These are phyloP conservation scores for Kwoniella europaea DNA, from an alignment of 768 basidiomycete genomes.

Conservation along the genomic window DNA sequence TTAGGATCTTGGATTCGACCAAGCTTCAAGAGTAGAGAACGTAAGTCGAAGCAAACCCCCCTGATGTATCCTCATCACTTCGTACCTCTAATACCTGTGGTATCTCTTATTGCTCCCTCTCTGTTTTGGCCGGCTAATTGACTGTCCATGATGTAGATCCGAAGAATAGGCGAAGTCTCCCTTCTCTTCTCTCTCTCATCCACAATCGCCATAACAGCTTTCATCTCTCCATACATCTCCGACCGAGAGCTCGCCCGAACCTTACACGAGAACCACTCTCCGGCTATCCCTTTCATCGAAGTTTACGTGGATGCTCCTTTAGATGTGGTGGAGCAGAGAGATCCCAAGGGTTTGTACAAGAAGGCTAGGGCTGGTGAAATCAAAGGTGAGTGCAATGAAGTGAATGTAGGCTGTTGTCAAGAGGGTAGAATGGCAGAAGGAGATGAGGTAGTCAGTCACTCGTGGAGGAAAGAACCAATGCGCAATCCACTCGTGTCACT, in stretches of 20 bases:
- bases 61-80: too few species aligned
- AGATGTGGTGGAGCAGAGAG: constrained; percentile 81
- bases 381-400: constrained; percentile 67
- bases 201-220: constrained; percentile 87
- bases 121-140: not conserved
- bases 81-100: too few species aligned
- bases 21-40: constrained; percentile 52
- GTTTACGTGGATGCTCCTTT: constrained; percentile 94
- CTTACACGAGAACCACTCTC: constrained; percentile 72
- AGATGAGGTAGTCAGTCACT: too few species aligned
- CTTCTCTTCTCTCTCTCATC: constrained; percentile 89
- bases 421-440: too few species aligned
- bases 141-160: constrained; percentile 66
- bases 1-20: constrained; percentile 53
- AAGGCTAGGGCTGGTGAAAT: constrained; percentile 95
- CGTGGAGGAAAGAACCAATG: too few species aligned
- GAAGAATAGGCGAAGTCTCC: constrained; percentile 95
- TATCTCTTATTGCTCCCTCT: too few species aligned
- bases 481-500: too few species aligned
- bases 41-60: constrained; percentile 32
- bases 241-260: constrained; percentile 82
- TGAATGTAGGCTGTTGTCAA: too few species aligned
- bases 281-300: constrained; percentile 78
- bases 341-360: constrained; percentile 97
- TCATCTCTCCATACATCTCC: constrained; percentile 94